phyloP scores from a whole-genome alignment of 305 asterid genomes.

The Fraxinus floribunda region DNA sequence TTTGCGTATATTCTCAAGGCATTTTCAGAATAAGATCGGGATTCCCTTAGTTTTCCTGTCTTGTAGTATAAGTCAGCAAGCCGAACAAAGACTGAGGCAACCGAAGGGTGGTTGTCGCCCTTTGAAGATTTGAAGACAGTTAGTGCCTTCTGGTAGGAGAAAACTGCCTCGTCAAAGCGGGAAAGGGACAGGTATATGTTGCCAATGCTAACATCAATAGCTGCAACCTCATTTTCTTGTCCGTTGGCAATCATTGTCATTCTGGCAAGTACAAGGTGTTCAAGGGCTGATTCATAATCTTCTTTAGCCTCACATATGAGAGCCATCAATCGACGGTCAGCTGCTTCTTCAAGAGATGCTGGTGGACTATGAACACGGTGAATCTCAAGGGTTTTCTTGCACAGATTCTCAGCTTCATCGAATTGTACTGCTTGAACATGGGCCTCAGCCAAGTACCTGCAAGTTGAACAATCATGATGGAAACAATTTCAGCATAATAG shows the following conservation, averaged over 20 bases:
- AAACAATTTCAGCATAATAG: not conserved
- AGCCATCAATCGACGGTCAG: conserved; percentile 95
- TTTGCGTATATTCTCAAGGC: conserved; percentile 82
- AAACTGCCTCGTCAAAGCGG: conserved; percentile 92
- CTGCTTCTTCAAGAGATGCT: conserved; percentile 98
- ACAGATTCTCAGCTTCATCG: conserved; percentile 81
- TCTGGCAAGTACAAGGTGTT: conserved; percentile 96
- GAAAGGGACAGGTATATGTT: conserved; percentile 79
- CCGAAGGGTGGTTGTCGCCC: conserved; percentile 92
- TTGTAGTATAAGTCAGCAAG: conserved; percentile 85
- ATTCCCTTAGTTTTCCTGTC: conserved; percentile 88
- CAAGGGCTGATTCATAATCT: conserved; percentile 86
- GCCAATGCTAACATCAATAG: conserved; percentile 95
- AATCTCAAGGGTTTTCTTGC: conserved; percentile 88
- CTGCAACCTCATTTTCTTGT: conserved; percentile 89
- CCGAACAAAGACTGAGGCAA: conserved; percentile 92
- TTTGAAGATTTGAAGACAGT: conserved; percentile 92
- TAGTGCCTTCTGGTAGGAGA: conserved; percentile 97
- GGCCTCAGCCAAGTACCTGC: conserved; percentile 94
- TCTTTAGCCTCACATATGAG: conserved; percentile 95
- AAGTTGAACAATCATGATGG: conserved; percentile 3
- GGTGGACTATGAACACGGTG: conserved; percentile 96
- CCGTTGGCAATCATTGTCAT: conserved; percentile 98
- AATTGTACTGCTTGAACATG: conserved; percentile 98
- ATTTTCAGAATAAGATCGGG: conserved; percentile 88